Evolutionary conservation across 768 basidiomycete genomes (phyloP).

Genomic region (Xanthoconium stramineum): DNA sequence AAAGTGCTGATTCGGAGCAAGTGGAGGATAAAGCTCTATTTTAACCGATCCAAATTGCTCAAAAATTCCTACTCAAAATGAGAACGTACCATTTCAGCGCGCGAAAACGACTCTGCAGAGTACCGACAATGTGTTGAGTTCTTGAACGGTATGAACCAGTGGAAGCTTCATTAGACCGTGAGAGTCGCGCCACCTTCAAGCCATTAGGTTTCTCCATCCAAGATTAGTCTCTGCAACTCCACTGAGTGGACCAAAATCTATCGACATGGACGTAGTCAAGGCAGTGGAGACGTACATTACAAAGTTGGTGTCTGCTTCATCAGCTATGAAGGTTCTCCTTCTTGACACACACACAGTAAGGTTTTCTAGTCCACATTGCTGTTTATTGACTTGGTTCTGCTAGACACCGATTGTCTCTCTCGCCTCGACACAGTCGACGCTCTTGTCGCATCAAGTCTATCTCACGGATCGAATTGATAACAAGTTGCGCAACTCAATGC

Average conservation of each 20-base stretch:
- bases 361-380: neutral
- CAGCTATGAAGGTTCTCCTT: conserved; percentile 92
- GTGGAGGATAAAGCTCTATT: too few species aligned
- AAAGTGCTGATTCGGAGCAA: too few species aligned
- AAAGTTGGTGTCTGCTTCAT: conserved; percentile 81
- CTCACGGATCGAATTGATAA: conserved; percentile 98
- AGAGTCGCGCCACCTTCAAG: too few species aligned
- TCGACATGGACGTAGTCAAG: conserved; percentile 87
- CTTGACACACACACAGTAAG: conserved; percentile 91
- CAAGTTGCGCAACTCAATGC: conserved; percentile 83
- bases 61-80: too few species aligned
- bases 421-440: conserved; percentile 88
- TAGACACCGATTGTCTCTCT: conserved; percentile 95
- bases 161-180: neutral
- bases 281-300: conserved; percentile 92
- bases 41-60: too few species aligned
- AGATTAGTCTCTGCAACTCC: too few species aligned
- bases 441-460: conserved; percentile 95
- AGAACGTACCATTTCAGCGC: too few species aligned
- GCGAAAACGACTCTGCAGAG: too few species aligned
- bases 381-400: conserved; percentile 6
- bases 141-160: too few species aligned
- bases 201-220: too few species aligned
- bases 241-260: neutral
- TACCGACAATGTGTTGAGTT: too few species aligned